These are phyloP conservation scores for Leucosporidium scottii DNA, from an alignment of 768 basidiomycete species.

Conservation along the genomic window DNA sequence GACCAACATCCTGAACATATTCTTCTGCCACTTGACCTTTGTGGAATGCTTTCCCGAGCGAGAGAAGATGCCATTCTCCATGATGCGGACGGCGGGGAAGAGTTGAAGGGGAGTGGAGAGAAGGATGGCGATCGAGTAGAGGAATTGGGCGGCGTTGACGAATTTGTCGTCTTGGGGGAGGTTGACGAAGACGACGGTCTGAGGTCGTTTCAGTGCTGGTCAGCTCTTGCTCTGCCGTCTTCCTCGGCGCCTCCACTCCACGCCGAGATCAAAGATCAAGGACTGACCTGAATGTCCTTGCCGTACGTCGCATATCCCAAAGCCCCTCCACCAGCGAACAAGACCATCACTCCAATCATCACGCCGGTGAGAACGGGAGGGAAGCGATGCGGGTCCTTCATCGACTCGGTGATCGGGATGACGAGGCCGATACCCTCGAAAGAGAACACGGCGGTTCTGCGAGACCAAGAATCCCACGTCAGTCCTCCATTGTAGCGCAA, in stretches of 20 bases:
- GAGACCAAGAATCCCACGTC: too few species aligned
- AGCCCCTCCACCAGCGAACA: constrained; percentile 31
- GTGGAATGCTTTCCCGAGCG: constrained; percentile 65
- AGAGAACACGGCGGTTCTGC: constrained; percentile 90
- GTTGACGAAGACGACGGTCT: constrained; percentile 93
- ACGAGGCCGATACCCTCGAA: constrained; percentile 98
- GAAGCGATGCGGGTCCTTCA: constrained; percentile 92
- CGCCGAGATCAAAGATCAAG: too few species aligned
- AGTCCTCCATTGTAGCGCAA: too few species aligned
- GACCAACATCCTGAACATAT: constrained; percentile 48
- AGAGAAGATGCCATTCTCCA: constrained; percentile 90
- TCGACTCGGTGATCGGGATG: constrained; percentile 93
- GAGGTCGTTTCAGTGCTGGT: too few species aligned
- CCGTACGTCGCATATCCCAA: constrained; percentile 24
- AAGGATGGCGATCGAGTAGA: constrained; percentile 69
- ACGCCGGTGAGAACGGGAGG: constrained; percentile 78
- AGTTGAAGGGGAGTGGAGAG: constrained; percentile 89
- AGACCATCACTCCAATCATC: constrained; percentile 67
- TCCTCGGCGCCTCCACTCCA: too few species aligned
- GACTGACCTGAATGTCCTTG: constrained; percentile 20
- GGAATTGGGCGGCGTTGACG: constrained; percentile 66
- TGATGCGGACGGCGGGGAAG: constrained; percentile 94
- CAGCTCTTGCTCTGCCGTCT: too few species aligned
- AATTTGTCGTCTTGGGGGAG: constrained; percentile 72
- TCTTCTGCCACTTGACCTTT: constrained; percentile 94